Base-by-base conservation (phyloP, 225 moss, liverwort and hornwort genomes). In the Thuidium tamariscinum region DNA sequence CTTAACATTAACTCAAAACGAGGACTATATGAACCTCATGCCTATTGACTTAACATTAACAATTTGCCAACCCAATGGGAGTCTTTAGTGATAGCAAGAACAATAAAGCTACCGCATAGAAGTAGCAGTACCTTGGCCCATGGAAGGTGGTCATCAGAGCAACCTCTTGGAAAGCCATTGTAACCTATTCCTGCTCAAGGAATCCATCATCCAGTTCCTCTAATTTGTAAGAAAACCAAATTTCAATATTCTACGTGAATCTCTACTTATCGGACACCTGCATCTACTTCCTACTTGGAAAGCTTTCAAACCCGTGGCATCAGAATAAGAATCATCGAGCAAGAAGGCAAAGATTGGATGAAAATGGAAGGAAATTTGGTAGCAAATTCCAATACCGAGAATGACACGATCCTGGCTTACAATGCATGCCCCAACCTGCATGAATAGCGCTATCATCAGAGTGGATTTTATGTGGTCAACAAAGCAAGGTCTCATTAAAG, bases 371-470 rank as follows among this genome's bases (percentile, higher is more conserved):
- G 52, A 46, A 11, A 32, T 19, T 68, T 37, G 74, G 46, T 42
- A 62, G 23, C 59, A 55, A 13, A 82, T 80, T 86, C 26, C 17
- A 87, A 66, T 90, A 97, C 95, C 95, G 18, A 97, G 95, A 90
- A 97, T 97, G 73, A 97, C 94, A 90, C 92, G 96, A 86, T 97
- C 95, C 87, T 97, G 95, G 89, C 94, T 97, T 88, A 95, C 95
- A 85, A 97, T 86, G 92, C 96, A 97, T 34, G 96, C 95, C 84
- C 96, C 96, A 82, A 97, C 96, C 96, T 97, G 85, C 59, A 84
- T 59, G 44, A 80, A 59, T n/a, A 89, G 26, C 80, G 41, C 82
- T 73, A 73, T 82, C 37, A 30, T 88, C 83, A 69, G 51, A 80
- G 61, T 51, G 77, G 25, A 7, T 49, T 61, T 29, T 22, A 46